Base-by-base conservation (phyloP, 2,329 filamentous ascomycete genomes). In the Xylaria sp. region DNA sequence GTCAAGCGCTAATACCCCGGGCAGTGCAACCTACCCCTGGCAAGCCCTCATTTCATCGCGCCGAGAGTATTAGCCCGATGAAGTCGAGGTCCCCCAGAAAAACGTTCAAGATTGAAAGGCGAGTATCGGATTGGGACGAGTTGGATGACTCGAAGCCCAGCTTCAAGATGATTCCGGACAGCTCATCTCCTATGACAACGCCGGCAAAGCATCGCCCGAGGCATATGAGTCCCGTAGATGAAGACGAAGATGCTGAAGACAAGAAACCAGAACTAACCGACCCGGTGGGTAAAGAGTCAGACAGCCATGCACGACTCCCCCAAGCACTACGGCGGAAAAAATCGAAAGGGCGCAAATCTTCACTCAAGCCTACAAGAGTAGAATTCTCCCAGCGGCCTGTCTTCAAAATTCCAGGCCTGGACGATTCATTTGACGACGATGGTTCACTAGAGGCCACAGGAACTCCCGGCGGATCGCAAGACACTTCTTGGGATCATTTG, bases 321-420 rank as follows among this genome's bases (percentile, higher is more conserved):
- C 36, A 11, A 4, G 9, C 30, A 48, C 12, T 39, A 30, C n/a
- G 19, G 59, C 50, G 39, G 61, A 53, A 55, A 47, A 53, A 54
- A 30, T 34, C 32, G 62, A 71, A 58, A 61, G 9, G 34, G 42
- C 61, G 54, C 57, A 61, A 55, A 50, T 39, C 7, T 24, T 69
- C 61, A 12, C 61, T 69, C 4, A 47, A 69, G 19, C 47, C 61
- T 4, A 39, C 19, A 51, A 6, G 19, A 57, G 68, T 71, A 11
- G 69, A 72, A 36, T 30, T 45, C 8, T 55, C 71, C 3, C 69
- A 72, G 55, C 72, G 36, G 30, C 74, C 73, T 32, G 59, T 68
- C n/a, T 76, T 78, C 68, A 75, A 75, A 63, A 48, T 72, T 30
- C 75, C 71, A 39, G 62, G 69, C 19, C 65, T 75, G 4, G 76